phyloP scores from a whole-genome alignment of 2,329 filamentous ascomycete genomes.

The Colletotrichum sp. region DNA sequence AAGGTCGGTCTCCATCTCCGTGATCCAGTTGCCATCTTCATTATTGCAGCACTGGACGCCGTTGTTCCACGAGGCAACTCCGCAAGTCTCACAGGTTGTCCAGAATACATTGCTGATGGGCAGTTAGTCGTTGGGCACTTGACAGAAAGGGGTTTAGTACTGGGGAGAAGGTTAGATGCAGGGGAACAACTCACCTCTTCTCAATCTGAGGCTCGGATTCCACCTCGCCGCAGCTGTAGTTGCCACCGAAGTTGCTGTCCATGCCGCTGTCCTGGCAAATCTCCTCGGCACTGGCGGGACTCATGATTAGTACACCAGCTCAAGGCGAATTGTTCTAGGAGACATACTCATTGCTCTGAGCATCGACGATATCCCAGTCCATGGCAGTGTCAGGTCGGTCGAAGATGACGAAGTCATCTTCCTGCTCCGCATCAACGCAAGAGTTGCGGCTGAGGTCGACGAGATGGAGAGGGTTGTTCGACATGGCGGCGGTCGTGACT shows the following conservation, averaged over 20 bases:
- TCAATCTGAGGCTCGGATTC: neutral
- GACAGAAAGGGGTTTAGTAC: neutral
- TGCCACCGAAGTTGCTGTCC: neutral
- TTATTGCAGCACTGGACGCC: neutral
- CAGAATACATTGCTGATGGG: neutral
- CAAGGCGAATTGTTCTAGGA: neutral
- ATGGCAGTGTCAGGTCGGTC: neutral
- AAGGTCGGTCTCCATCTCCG: neutral
- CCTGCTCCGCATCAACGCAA: neutral
- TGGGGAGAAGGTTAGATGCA: neutral
- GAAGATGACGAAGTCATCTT: neutral
- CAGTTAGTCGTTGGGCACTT: neutral
- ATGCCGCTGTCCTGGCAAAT: neutral
- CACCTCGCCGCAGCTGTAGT: neutral
- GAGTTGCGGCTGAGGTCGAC: neutral
- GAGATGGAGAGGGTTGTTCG: neutral
- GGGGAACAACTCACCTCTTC: neutral
- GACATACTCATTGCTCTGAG: neutral
- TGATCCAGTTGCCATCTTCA: neutral
- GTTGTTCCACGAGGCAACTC: neutral
- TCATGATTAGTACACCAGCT: neutral
- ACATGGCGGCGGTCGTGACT: neutral
- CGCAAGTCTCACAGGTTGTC: neutral
- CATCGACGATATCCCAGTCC: neutral
- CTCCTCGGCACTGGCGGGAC: neutral